phyloP scores from a whole-genome alignment of 2,329 filamentous ascomycete genomes.

The Pseudogymnoascus sp. region DNA sequence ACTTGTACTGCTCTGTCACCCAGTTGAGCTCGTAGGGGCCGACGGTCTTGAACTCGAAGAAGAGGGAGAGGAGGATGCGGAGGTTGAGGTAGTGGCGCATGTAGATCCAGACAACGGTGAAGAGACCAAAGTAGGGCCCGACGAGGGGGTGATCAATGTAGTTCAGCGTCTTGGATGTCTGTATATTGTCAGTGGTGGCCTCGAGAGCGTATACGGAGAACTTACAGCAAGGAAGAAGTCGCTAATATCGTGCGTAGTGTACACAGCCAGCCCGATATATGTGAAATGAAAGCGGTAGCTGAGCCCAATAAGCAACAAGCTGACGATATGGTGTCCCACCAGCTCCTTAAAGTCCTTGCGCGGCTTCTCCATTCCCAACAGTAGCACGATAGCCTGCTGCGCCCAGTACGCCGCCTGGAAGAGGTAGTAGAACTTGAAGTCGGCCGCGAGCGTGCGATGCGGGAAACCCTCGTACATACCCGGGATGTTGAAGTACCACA shows the following conservation, averaged over 20 bases:
- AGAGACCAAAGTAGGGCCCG: constrained; percentile 76
- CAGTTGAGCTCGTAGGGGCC: constrained; percentile 71
- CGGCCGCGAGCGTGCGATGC: constrained; percentile 67
- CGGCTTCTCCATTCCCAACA: constrained; percentile 84
- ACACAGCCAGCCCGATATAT: constrained; percentile 90
- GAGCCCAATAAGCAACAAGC: constrained; percentile 70
- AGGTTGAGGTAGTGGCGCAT: constrained; percentile 80
- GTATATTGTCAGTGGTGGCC: constrained; percentile 10
- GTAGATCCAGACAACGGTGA: constrained; percentile 82
- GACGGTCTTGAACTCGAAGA: constrained; percentile 66
- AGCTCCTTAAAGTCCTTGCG: constrained; percentile 94
- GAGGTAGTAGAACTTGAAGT: constrained; percentile 93
- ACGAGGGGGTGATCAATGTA: constrained; percentile 75
- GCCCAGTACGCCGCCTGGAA: constrained; percentile 94
- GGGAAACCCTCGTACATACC: constrained; percentile 89
- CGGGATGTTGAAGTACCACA: constrained; percentile 91
- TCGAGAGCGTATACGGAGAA: constrained; percentile 13
- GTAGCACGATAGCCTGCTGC: constrained; percentile 81
- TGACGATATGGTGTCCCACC: constrained; percentile 85
- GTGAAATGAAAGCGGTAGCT: constrained; percentile 97
- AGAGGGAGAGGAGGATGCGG: constrained; percentile 64
- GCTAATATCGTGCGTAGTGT: constrained; percentile 87
- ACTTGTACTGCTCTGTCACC: constrained; percentile 71
- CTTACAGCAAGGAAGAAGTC: constrained; percentile 91
- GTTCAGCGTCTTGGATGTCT: constrained; percentile 88